Base-by-base conservation (phyloP, 371 early-diverging fungal genomes). In the Mucor sp. region DNA sequence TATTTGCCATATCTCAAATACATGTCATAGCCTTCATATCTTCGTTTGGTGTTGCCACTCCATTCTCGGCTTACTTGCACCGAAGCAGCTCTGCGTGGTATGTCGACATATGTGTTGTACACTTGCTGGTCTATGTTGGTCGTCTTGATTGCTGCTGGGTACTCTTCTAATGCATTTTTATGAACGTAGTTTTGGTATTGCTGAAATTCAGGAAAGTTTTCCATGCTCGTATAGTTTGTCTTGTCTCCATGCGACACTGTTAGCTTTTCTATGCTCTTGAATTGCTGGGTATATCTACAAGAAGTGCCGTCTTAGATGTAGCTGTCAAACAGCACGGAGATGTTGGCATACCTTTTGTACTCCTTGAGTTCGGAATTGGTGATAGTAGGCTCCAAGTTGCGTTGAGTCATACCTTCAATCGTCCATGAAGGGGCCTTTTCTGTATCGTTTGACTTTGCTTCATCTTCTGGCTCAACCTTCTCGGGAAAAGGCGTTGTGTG, bases 351-450 rank as follows among this genome's bases (percentile, higher is more conserved):
- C 83, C 86, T 81, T 71, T 71, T 76, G 62, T 90, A 90, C 66
- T 89, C 90, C 35, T 84, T 78, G 5, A 70, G 66, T 63, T 91
- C 90, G 6, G 69, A 65, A 4, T 69, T 67, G 5, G 81, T 79
- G 33, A 90, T 84, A 6, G 65, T 68, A 11, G 91, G 91, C 25
- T 91, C 84, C 23, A 88, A 77, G 59, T 86, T 77, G 17, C 83
- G 76, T 14, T 77, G 70, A 0, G 82, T 82, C 19, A 89, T 77
- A 0, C 82, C 78, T 62, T 88, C 86, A 39, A 86, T 84, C 6
- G 80, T 69, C 83, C 85, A 83, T 12, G 58, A 37, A 39, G 69
- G 64, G 15, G 65, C 33, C 30, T 67, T 77, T 50, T 75, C 75
- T 44, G 65, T 69, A 21, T 47, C 69, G 33, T 65, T 63, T n/a